Evolutionary conservation across 352 stramenopile species (phyloP), one percentile per base, ranked within the genome.

Genomic region (Globisporangium splendens): DNA sequence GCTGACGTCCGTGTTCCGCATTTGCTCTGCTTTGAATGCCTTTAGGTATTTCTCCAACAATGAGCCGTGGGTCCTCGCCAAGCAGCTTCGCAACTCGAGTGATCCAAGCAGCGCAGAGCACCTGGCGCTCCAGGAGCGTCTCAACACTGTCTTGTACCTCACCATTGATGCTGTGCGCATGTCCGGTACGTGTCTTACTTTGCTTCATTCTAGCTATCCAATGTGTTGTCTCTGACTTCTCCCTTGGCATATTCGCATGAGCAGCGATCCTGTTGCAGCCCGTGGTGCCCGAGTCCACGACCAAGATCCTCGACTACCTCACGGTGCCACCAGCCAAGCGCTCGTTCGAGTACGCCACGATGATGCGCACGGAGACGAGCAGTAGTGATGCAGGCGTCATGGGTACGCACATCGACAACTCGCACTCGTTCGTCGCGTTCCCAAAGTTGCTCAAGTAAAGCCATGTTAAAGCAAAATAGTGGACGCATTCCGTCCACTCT

Each of bases 61-160:
- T 62, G 82, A 92, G 31, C 84, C 84, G 54, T 94, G 84, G 82
- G 70, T 90, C 46, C 56, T 92, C 10, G 75, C 70, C n/a, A 92
- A 91, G 67, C 62, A 71, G 11, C 69, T 92, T 4, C 72, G 79
- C 14, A 65, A 56, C 11, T 54, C 60, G 5, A 33, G 68, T 12
- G 61, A 83, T 15, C 31, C 65, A 31, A 70, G 72, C 18, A 62
- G 54, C 0, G 61, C 68, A 0, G 73, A 85, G 46, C 66, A 73
- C 48, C 50, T 60, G 48, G 56, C 52, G 22, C 66, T 71, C 12
- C 69, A 72, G 56, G 47, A 76, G 54, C 78, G 83, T 17, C 55
- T 94, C 12, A 63, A 88, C 61, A 89, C 74, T 5, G 71, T 89
- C 5, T 55, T 94, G 21, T 88, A 88, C 66, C 39, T 92, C 28